Percentiles rank a stretch among this genome's conserved stretches.
Conservation (phyloP, 805 yeast genomes). For the Ogataea degrootiae region DNA sequence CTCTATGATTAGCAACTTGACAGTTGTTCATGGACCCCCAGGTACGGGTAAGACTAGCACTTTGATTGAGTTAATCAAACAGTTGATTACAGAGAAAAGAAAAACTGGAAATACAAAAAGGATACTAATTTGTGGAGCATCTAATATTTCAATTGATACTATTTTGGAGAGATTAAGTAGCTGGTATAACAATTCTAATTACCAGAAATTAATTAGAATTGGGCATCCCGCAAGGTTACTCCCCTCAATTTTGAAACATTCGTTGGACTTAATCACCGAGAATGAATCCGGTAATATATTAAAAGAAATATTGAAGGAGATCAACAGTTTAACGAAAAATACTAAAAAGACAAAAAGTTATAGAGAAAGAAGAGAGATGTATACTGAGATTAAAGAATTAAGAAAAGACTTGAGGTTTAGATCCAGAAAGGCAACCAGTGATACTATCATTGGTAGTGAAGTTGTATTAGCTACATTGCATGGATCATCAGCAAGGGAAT, state of each 20-base stretch:
- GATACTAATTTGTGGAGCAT: constrained; percentile 88
- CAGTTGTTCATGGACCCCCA: constrained; percentile 75
- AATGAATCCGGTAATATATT: constrained; percentile 55
- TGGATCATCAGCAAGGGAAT: constrained; percentile 74
- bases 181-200: constrained; percentile 34
- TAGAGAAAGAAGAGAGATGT: constrained; percentile 60
- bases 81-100: constrained; percentile 42
- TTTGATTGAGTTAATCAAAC: constrained; percentile 73
- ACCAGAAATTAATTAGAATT: constrained; percentile 57
- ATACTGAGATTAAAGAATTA: constrained; percentile 62
- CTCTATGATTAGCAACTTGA: constrained; percentile 51
- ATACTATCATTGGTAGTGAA: constrained; percentile 53
- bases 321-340: constrained; percentile 42
- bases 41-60: constrained; percentile 88
- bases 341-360: constrained; percentile 53
- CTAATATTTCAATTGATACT: constrained; percentile 89
- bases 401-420: constrained; percentile 65
- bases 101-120: constrained; percentile 28
- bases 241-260: constrained; percentile 57
- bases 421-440: constrained; percentile 58
- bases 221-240: constrained; percentile 93
- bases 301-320: constrained; percentile 66
- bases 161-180: constrained; percentile 68
- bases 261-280: constrained; percentile 68
- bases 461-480: constrained; percentile 84